Conservation (phyloP, 345 rosid species). For the Sapria himalayana region DNA sequence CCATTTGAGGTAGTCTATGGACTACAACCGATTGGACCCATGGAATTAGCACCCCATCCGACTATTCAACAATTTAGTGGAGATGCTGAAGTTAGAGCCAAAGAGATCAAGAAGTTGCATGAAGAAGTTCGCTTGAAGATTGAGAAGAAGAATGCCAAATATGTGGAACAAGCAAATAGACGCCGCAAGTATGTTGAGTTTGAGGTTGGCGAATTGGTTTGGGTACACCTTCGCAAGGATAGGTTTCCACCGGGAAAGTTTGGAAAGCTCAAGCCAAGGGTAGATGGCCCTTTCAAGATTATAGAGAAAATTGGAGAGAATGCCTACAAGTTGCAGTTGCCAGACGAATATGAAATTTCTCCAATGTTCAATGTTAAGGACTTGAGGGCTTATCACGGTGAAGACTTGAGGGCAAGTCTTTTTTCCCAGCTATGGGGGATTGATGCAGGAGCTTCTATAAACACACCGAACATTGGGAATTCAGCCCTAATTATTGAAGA, state of each 20-base stretch:
- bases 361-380: neutral
- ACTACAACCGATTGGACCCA: neutral
- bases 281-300: neutral
- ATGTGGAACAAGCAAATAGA: neutral
- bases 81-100: neutral
- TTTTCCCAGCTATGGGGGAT: too few relatives aligned
- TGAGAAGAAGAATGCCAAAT: neutral
- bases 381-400: neutral
- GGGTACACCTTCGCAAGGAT: neutral
- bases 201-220: neutral
- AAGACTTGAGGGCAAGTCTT: too few relatives aligned
- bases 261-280: neutral
- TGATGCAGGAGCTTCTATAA: too few relatives aligned
- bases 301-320: neutral
- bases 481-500: too few relatives aligned
- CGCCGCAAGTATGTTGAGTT: neutral
- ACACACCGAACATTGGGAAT: too few relatives aligned
- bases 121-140: neutral
- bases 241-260: neutral
- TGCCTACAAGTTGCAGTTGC: neutral
- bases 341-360: neutral
- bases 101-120: neutral
- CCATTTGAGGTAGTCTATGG: neutral
- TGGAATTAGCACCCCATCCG: neutral
- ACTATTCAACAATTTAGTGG: neutral